Evolutionary conservation across 352 stramenopile species (phyloP).

Genomic region (Pythium sp.): DNA sequence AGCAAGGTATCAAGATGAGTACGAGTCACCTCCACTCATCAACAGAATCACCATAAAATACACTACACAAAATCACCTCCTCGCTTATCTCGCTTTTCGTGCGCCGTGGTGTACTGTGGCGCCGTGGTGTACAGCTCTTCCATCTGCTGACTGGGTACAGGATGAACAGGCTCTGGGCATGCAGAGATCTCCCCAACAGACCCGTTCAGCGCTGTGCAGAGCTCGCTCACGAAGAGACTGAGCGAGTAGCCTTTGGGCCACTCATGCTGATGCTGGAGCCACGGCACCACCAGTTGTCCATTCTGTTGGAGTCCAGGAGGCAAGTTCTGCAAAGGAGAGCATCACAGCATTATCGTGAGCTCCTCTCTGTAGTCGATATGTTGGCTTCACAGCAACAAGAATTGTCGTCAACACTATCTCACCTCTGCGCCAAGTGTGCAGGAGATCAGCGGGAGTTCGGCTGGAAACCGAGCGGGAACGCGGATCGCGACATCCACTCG

Average conservation of each 20-base stretch:
- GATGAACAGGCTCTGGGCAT: conserved; percentile 18
- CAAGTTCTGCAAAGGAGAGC: conserved; percentile 32
- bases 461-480: conserved; percentile 38
- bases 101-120: conserved; percentile 27
- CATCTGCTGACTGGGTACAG: conserved; percentile 12
- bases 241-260: conserved; percentile 61
- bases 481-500: conserved; percentile 45
- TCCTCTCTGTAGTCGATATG: no score
- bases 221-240: conserved; percentile 38
- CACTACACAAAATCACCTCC: not conserved
- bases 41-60: not conserved
- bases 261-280: conserved; percentile 35
- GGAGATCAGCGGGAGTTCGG: conserved; percentile 35
- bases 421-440: conserved; percentile 54
- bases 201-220: conserved; percentile 36
- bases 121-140: conserved; percentile 24
- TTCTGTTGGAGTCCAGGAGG: conserved; percentile 32
- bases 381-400: not conserved
- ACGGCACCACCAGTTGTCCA: conserved; percentile 42
- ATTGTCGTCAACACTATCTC: not conserved
- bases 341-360: not conserved
- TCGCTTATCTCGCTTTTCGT: conserved; percentile 5
- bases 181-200: conserved; percentile 9
- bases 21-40: not conserved
- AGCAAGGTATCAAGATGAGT: not conserved